Base-by-base conservation (phyloP, 129 eudicot species). In the Escallonia herrerae region DNA sequence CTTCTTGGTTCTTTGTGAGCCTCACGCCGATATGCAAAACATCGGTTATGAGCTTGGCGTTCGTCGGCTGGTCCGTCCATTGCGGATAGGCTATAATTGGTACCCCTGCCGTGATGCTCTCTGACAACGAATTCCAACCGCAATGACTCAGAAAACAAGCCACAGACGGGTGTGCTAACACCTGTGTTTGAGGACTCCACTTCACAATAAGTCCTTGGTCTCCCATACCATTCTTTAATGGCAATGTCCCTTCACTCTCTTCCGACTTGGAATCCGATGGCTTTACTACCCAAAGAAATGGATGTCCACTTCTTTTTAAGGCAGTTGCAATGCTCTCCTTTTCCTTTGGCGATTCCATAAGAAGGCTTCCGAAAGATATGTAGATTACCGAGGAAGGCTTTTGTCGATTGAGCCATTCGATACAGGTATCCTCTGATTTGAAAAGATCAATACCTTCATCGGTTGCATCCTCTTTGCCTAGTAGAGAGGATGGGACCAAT, bases 61-160 rank as follows among this genome's bases (percentile, higher is more conserved):
- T 80, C n/a, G 89, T 80, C 8, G 81, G 83, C 68, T 83, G 85
- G 40, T 83, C 85, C 1, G 76, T 67, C 89, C 85, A 83, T 45
- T 54, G 68, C 43, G 84, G 88, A 58, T 71, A 83, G 15, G 75
- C 88, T 45, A 83, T 71, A 0, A 83, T 63, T 15, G 89, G 89
- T 4, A 79, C 80, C 11, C 89, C 84, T 6, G 82, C 77, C 1
- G 58, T 56, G 2, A 83, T 3, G 10, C 80, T 68, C 38, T 83
- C 89, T 15, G 69, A 7, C 59, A 74, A 50, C 13, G 89, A 83
- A 37, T 83, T 83, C 89, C 89, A 83, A n/a, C 85, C 89, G 56
- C 89, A 83, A 33, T 83, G 88, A 15, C 79, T 83, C 66, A 79
- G 14, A 48, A 83, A 83, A 60, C 88, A 83, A 66, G 70, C 84